Percentiles rank a stretch among this genome's conserved stretches.
Conservation (phyloP, 2,329 filamentous ascomycete species). For the Hymenoscyphus repandus region DNA sequence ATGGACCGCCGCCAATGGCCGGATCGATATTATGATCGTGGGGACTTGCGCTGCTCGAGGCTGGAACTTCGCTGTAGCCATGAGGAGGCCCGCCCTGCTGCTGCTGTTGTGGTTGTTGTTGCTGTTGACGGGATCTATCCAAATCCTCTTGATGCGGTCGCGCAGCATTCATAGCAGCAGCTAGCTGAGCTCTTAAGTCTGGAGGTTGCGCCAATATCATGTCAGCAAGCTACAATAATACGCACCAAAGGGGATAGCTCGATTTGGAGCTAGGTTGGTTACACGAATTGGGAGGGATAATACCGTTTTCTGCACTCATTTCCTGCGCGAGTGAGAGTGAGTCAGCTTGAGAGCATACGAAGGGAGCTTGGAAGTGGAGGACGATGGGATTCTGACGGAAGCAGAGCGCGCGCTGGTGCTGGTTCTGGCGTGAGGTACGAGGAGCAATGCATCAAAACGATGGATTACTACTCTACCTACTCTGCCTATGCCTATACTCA, state of each 20-base stretch:
- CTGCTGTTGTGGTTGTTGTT: slow-evolving; percentile 15
- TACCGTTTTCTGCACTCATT: slow-evolving; percentile 29
- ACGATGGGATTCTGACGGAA: background rate
- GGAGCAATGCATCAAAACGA: too few relatives aligned
- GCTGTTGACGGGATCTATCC: slow-evolving; percentile 1
- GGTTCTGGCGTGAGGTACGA: background rate
- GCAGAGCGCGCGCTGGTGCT: background rate
- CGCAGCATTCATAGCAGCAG: slow-evolving; percentile 27
- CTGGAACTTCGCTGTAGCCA: slow-evolving; percentile 29
- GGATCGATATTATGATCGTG: slow-evolving; percentile 34
- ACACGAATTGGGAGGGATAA: slow-evolving; percentile 5
- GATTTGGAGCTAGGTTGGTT: background rate
- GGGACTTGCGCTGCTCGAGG: slow-evolving; percentile 28
- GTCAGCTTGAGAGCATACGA: slow-evolving; percentile 21
- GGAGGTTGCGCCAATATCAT: slow-evolving; percentile 22
- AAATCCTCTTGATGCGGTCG: slow-evolving; percentile 12
- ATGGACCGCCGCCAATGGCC: slow-evolving; percentile 26
- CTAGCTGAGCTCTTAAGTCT: slow-evolving; percentile 34
- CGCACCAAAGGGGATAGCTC: slow-evolving; percentile 4
- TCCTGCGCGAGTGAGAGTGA: slow-evolving; percentile 27
- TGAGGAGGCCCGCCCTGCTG: slow-evolving; percentile 21
- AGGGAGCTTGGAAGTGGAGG: slow-evolving; percentile 2
- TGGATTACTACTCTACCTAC: slow-evolving; percentile 2
- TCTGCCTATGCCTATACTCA: too few relatives aligned
- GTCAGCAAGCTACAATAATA: slow-evolving; percentile 23